Evolutionary conservation across 805 yeast species (phyloP), one percentile per base, ranked within the genome.

Genomic region (Scheffersomyces coipomensis): DNA sequence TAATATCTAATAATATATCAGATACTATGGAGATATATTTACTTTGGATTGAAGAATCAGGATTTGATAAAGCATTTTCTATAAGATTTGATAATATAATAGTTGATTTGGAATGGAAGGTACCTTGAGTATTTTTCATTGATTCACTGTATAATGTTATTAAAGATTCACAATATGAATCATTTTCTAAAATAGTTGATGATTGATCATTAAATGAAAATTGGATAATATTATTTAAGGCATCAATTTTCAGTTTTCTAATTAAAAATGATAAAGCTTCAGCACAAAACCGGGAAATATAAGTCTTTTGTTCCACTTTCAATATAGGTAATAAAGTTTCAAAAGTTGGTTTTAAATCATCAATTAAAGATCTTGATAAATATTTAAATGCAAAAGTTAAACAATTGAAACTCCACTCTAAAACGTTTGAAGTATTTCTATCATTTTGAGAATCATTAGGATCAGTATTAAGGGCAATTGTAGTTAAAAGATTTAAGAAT

Each of bases 381-480:
- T 91, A 90, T 60, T 93, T 93, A 78, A 91, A 93, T 30, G 88
- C 72, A 56, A 87, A 89, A 4, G 97, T 96, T 42, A 91, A 60
- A 45, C 88, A 71, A 58, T 87, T 87, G 67, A 91, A 91, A 9
- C 83, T 73, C 84, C 88, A 81, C 60, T 93, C 97, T 29, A 91
- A 71, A 0, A 81, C 74, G 44, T 78, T 75, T 1, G 88, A 71
- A 7, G 82, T 70, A 37, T 83, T 72, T 16, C 71, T 59, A 42
- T 72, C 66, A 43, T 77, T 78, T 43, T 79, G 78, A 21, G 86
- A 71, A 37, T 66, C 73, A 44, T 68, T 68, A 1, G 71, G 68
- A 43, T 59, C 60, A 15, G 60, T 55, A 8, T 52, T 49, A 39
- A 58, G 36, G 0, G 79, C 70, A 41, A 87, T 55, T 0, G 65